Percentiles rank a stretch among this genome's conserved stretches.
Evolutionary conservation across 2,329 filamentous ascomycete species (phyloP).

Genomic region (Penicillium fuscoglaucum): DNA sequence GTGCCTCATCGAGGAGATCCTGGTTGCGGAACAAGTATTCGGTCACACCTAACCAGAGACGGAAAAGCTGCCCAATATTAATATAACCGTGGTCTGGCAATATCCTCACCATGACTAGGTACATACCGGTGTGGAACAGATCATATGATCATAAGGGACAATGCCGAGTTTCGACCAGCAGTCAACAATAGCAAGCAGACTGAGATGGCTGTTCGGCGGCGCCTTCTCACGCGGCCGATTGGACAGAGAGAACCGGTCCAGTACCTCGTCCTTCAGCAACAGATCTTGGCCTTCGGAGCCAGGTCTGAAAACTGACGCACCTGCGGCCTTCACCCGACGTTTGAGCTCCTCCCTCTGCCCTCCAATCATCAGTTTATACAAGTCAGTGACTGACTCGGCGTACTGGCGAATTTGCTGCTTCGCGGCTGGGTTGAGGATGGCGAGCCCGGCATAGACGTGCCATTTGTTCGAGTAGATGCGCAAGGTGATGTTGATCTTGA

Average conservation of each 20-base stretch:
- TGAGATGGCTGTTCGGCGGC: constrained; percentile 85
- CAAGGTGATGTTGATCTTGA: constrained; percentile 97
- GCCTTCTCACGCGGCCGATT: constrained; percentile 65
- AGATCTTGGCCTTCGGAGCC: constrained; percentile 60
- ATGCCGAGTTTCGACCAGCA: constrained; percentile 95
- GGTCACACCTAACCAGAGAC: constrained; percentile 93
- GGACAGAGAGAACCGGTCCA: constrained; percentile 86
- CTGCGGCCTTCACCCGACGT: constrained; percentile 73
- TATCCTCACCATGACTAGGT: neutral
- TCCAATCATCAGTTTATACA: constrained; percentile 96
- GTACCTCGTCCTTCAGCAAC: constrained; percentile 73
- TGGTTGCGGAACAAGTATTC: constrained; percentile 90
- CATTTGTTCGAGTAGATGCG: constrained; percentile 98
- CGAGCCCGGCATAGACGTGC: constrained; percentile 97
- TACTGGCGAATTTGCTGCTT: constrained; percentile 93
- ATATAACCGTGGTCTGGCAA: neutral
- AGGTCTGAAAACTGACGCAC: constrained; percentile 66
- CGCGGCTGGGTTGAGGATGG: constrained; percentile 92
- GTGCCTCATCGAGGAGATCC: constrained; percentile 75
- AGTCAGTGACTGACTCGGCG: constrained; percentile 83
- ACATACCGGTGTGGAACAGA: constrained; percentile 85
- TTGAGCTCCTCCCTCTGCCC: constrained; percentile 75
- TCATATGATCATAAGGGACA: constrained; percentile 98
- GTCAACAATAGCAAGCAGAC: constrained; percentile 93
- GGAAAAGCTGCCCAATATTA: constrained; percentile 64